Evolutionary conservation across 1,139 yeast species (phyloP), one percentile per base, ranked within the genome.

Genomic region (Debaryomyces fabryi): DNA sequence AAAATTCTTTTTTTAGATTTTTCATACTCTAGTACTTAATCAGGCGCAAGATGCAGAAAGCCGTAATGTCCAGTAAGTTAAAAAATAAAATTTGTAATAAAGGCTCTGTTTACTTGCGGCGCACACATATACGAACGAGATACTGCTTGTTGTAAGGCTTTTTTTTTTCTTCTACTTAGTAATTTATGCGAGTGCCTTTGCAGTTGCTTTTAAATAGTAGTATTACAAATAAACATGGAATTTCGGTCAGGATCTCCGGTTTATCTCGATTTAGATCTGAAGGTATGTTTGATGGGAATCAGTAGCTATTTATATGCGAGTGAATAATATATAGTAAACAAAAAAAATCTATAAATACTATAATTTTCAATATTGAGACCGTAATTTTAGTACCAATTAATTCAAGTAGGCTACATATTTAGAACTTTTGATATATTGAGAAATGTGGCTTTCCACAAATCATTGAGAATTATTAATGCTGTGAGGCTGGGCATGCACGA

Each of bases 1-100:
- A n/a, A n/a, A n/a, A n/a, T n/a, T n/a, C n/a, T 47, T 49, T 55
- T 46, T 54, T 67, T 69, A 67, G 67, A 58, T 53, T 55, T 45
- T 48, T 9, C 23, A n/a, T 13, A 9, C 18, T 8, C 42, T 12
- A 12, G 9, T 13, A 24, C 35, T 12, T 20, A 7, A 12, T 12
- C 9, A 34, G n/a, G 37, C 21, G 9, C 16, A 12, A 35, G 38
- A 23, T 20, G 38, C 38, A 20, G 27, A 12, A 12, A 12, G 30
- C 30, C 30, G 30, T 27, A 27, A 9, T 25, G 5, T 7, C 8
- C 24, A 21, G 36, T 33, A 33, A 33, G 12, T 18, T 12, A 34
- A 34, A 20, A 34, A 34, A 32, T 32, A 32, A 15, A 4, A 16
- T n/a, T 32, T 18, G 20, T 16, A 32, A 9, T 8, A 9, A 30